Evolutionary conservation across 805 yeast genomes (phyloP), one percentile per base, ranked within the genome.

Genomic region (Yamadazyma ubonensis): DNA sequence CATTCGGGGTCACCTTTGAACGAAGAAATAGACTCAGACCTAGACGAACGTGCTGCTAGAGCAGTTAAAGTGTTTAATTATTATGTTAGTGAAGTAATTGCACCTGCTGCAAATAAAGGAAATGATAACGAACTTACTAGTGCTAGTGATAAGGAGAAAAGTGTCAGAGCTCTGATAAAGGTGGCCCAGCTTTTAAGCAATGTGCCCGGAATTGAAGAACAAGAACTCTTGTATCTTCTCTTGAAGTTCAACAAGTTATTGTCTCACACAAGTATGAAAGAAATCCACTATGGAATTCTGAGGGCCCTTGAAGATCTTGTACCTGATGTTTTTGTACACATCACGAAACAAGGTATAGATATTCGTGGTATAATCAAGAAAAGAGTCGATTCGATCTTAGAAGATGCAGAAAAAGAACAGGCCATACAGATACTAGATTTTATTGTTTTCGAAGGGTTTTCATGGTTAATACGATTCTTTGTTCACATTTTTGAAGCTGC

Each of bases 391-490:
- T 7, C 30, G 17, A 3, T 37, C 41, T 25, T 35, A 45, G 21
- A 49, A 32, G 32, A 10, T 6, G 15, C 18, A 3, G n/a, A 25
- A 3, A n/a, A 20, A 5, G 30, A 21, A 5, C 12, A 12, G 6
- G 38, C 31, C 21, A n/a, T 29, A 7, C 23, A 34, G 8, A 39
- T 65, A 3, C 43, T 67, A 20, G 75, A 70, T 42, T 57, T 67
- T 27, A 48, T 68, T 9, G 54, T 68, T 21, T 55, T 70, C 36
- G 71, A 69, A 48, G 75, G 75, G 5, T 57, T 62, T 38, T 67
- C 63, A 41, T 61, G 59, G 41, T 41, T 69, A 6, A 42, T 57
- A 6, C 52, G 70, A 19, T 37, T 66, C 5, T 42, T 61, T 7
- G 54, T 59, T 3, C 57, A 55, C 32, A 31, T 53, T 3, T 58